Conservation (phyloP, 352 stramenopile species). For the Phytophthora foliorum region DNA sequence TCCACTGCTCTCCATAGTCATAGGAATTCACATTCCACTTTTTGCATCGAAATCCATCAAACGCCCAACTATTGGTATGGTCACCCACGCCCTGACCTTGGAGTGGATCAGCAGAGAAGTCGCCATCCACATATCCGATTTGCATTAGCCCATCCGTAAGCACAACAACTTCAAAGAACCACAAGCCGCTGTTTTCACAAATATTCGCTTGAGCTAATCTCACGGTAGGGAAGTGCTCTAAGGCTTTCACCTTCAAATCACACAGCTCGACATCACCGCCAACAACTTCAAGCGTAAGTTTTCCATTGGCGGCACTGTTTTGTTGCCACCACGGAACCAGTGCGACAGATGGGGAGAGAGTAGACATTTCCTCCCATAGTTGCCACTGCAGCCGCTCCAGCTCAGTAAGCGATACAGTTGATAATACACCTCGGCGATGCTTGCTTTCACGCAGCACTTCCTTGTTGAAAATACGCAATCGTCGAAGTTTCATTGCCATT, state of each 20-base stretch:
- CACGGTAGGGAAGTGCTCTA: conserved; percentile 88
- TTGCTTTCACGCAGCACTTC: conserved; percentile 21
- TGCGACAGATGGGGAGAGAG: not conserved
- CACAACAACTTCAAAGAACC: conserved; percentile 93
- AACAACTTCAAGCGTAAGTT: conserved; percentile 55
- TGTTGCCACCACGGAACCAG: conserved; percentile 43
- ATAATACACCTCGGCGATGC: not conserved
- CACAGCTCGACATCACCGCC: conserved; percentile 77
- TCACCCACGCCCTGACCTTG: conserved; percentile 94
- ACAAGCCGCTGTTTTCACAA: conserved; percentile 70
- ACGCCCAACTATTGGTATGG: conserved; percentile 91
- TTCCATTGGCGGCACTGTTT: conserved; percentile 2
- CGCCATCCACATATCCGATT: conserved; percentile 93
- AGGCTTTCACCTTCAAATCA: conserved; percentile 61
- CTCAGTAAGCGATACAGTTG: conserved; percentile 23
- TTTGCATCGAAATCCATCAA: conserved; percentile 91
- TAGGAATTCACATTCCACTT: conserved; percentile 90
- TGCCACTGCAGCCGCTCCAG: conserved; percentile 49
- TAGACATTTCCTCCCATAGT: conserved; percentile 33
- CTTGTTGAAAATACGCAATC: conserved; percentile 35
- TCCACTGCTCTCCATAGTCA: conserved; percentile 90
- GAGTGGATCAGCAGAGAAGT: conserved; percentile 85
- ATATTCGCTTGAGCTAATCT: conserved; percentile 59
- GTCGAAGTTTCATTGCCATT: conserved; percentile 44
- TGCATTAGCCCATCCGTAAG: conserved; percentile 93